These are phyloP conservation scores for Aspergillus fumigatus DNA, from an alignment of 2,329 filamentous ascomycete genomes.

Conservation along the genomic window DNA sequence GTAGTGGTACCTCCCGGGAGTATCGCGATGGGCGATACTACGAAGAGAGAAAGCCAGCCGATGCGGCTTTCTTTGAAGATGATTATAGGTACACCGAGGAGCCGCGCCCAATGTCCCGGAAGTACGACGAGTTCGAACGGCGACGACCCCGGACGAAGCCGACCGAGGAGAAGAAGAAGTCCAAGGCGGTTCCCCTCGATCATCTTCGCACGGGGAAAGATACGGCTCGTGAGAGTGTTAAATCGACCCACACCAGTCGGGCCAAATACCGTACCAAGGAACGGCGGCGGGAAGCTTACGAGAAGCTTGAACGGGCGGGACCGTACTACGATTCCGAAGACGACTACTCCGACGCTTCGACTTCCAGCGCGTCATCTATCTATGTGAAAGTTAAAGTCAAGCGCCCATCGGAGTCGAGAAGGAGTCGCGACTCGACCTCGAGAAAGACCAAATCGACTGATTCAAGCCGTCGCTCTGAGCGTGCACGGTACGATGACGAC, in stretches of 20 bases:
- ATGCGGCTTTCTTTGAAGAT: constrained; percentile 33
- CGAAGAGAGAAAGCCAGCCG: constrained; percentile 40
- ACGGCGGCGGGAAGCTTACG: constrained; percentile 36
- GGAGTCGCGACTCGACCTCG: constrained; percentile 20
- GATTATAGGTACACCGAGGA: constrained; percentile 35
- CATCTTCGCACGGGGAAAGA: constrained; percentile 29
- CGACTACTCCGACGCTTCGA: constrained; percentile 26
- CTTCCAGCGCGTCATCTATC: constrained; percentile 24
- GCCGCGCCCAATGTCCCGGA: constrained; percentile 34
- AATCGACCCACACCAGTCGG: constrained; percentile 29
- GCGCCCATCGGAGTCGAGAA: constrained; percentile 17
- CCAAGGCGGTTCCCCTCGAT: constrained; percentile 26
- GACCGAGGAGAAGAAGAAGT: constrained; percentile 36
- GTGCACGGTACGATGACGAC: constrained; percentile 22
- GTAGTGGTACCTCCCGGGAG: constrained; percentile 27
- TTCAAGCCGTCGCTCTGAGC: constrained; percentile 18
- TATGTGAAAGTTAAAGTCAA: constrained; percentile 19
- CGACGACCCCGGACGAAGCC: constrained; percentile 27
- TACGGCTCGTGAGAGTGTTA: constrained; percentile 26
- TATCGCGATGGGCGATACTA: constrained; percentile 41
- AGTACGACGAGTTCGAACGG: constrained; percentile 35
- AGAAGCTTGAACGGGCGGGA: constrained; percentile 33
- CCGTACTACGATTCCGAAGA: constrained; percentile 31
- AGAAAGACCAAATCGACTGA: constrained; percentile 19
- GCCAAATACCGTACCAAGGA: constrained; percentile 41